phyloP scores from a whole-genome alignment of 805 yeast genomes.

The Kodamaea fukazawae region DNA sequence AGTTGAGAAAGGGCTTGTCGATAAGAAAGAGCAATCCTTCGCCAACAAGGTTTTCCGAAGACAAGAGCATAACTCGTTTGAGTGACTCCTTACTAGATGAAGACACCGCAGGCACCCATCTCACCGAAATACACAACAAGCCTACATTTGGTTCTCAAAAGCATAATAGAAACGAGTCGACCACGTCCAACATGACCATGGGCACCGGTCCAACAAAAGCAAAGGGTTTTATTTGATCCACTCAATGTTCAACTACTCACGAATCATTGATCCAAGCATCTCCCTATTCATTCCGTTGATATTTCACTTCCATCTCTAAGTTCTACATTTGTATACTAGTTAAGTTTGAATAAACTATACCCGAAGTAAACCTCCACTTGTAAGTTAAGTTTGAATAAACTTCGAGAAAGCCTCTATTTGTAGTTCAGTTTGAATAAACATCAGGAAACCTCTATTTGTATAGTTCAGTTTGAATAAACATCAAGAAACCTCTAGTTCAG shows the following conservation, averaged over 20 bases:
- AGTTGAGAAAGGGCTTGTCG: conserved; percentile 44
- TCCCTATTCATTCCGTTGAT: background rate
- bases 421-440: no score
- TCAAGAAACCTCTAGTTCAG: no score
- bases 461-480: no score
- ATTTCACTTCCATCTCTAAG: conserved; percentile 1
- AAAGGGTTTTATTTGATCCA: conserved; percentile 21
- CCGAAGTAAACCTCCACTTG: no score
- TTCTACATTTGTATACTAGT: conserved; percentile 1
- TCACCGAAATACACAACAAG: conserved; percentile 8
- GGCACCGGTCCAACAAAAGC: conserved; percentile 25
- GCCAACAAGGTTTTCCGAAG: conserved; percentile 12
- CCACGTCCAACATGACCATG: conserved; percentile 17
- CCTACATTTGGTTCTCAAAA: conserved; percentile 9
- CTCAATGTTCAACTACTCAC: conserved; percentile 1
- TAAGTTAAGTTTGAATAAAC: no score
- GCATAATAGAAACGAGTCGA: conserved; percentile 27
- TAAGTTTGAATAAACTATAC: no score
- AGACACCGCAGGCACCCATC: conserved; percentile 8
- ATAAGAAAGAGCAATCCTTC: conserved; percentile 16
- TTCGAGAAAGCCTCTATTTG: no score
- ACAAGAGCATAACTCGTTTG: conserved; percentile 18
- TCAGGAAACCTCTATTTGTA: no score
- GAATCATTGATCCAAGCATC: conserved; percentile 3
- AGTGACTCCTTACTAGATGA: conserved; percentile 25